phyloP scores from a whole-genome alignment of 495 filamentous ascomycete genomes.

The Hyaloscypha variabilis region DNA sequence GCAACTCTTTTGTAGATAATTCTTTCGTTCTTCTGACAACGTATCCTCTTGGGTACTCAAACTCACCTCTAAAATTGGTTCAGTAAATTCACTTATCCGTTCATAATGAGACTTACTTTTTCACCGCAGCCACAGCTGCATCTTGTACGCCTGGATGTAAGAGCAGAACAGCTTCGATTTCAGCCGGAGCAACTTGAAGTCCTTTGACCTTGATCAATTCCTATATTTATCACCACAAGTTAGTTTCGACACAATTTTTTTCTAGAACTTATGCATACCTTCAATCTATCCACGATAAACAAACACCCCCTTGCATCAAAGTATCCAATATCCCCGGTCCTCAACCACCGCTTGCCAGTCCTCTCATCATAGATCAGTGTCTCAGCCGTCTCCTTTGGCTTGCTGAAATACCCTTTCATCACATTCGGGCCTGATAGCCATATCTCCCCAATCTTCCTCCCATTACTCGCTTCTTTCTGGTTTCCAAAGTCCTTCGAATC shows the following conservation, averaged over 20 bases:
- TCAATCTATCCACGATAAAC: slow-evolving; percentile 65
- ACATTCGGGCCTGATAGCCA: slow-evolving; percentile 67
- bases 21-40: slow-evolving; percentile 30
- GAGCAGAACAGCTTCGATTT: slow-evolving; percentile 71
- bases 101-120: not conserved
- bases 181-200: slow-evolving; percentile 73
- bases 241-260: not conserved
- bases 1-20: slow-evolving; percentile 63
- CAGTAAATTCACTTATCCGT: not conserved
- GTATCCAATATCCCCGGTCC: slow-evolving; percentile 66
- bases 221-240: slow-evolving; percentile 46
- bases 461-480: slow-evolving; percentile 36
- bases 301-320: slow-evolving; percentile 57
- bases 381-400: slow-evolving; percentile 54
- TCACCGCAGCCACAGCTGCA: slow-evolving; percentile 48
- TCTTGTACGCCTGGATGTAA: slow-evolving; percentile 72
- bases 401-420: slow-evolving; percentile 67
- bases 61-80: not conserved
- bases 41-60: slow-evolving; percentile 1
- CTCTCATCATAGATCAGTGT: slow-evolving; percentile 47
- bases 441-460: slow-evolving; percentile 57
- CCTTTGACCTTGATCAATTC: slow-evolving; percentile 72
- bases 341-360: slow-evolving; percentile 63
- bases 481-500: slow-evolving; percentile 36
- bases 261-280: slow-evolving; percentile 31